phyloP scores from a whole-genome alignment of 495 filamentous ascomycete species.

The Penicillium dipodomyicola region DNA sequence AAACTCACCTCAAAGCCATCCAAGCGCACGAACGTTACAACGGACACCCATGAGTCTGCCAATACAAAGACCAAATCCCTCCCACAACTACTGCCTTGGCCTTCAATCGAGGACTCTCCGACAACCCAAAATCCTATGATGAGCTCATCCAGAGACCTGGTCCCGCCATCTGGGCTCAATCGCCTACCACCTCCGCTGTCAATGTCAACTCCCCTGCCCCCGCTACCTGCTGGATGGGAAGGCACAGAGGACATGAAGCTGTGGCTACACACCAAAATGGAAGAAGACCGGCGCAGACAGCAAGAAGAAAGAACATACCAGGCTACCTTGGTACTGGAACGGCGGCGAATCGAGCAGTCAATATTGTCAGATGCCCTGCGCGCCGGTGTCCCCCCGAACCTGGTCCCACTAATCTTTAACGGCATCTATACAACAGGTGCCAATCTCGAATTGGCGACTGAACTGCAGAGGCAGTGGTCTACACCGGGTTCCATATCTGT shows the following conservation, averaged over 20 bases:
- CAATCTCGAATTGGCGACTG: constrained; percentile 56
- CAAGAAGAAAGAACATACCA: constrained; percentile 88
- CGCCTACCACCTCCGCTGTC: constrained; percentile 38
- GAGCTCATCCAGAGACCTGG: constrained; percentile 39
- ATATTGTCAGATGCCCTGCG: constrained; percentile 79
- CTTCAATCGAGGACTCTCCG: constrained; percentile 24
- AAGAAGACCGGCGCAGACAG: constrained; percentile 80
- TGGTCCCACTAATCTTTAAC: constrained; percentile 88
- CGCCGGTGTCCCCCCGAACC: constrained; percentile 77
- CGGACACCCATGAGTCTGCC: background rate
- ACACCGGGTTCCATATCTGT: background rate
- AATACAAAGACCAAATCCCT: background rate
- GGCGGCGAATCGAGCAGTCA: constrained; percentile 76
- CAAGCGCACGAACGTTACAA: background rate
- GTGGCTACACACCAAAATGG: constrained; percentile 78
- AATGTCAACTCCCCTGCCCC: constrained; percentile 53
- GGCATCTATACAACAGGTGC: constrained; percentile 67
- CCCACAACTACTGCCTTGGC: constrained; percentile 29
- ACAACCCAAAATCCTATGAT: constrained; percentile 26
- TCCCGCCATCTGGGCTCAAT: constrained; percentile 38
- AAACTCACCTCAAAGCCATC: background rate
- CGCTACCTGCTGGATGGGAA: constrained; percentile 70
- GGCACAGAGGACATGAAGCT: constrained; percentile 76
- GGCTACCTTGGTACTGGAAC: constrained; percentile 72
- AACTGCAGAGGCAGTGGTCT: constrained; percentile 57